Base-by-base conservation (phyloP, 179 eudicot genomes). In the Silene coronaria region DNA sequence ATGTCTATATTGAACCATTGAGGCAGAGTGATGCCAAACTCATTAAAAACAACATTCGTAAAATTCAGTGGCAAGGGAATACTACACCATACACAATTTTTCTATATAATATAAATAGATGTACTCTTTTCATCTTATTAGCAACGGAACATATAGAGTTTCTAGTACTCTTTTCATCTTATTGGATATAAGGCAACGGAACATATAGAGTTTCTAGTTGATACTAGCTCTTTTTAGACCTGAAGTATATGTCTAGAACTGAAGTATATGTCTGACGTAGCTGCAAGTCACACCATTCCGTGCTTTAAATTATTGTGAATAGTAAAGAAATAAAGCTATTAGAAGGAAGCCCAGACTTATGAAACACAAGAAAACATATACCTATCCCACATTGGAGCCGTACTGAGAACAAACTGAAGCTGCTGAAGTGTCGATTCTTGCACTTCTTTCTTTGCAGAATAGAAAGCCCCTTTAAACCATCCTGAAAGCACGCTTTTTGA, bases 351-450 rank as follows among this genome's bases (percentile, higher is more conserved):
- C 68, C 5, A 19, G 22, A 0, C 51, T 14, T 42, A 24, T 53
- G n/a, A 28, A 53, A 22, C 28, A 19, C 2, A 26, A 38, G 26
- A 26, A 63, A 75, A 78, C 89, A 80, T 79, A 80, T 79, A 91
- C 98, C 93, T 90, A 80, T 93, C 98, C 91, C 91, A 93, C 76
- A 86, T 81, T 48, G 98, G 98, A 74, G 97, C 87, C 3, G 98
- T 90, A 80, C 87, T 82, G 65, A 93, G 89, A 67, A 80, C 81
- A 81, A 82, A 85, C 76, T 81, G 84, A 57, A 90, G 96, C 76
- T 88, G 90, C 82, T 89, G 89, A 67, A 79, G 78, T 17, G 86
- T 70, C 23, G 96, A 83, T 69, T 90, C 96, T 84, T 89, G 96
- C 83, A 84, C 76, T 70, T 91, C 90, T 70, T 88, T 91, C 91